Conservation (phyloP, 257 asterid genomes). For the Petunia axillaris region DNA sequence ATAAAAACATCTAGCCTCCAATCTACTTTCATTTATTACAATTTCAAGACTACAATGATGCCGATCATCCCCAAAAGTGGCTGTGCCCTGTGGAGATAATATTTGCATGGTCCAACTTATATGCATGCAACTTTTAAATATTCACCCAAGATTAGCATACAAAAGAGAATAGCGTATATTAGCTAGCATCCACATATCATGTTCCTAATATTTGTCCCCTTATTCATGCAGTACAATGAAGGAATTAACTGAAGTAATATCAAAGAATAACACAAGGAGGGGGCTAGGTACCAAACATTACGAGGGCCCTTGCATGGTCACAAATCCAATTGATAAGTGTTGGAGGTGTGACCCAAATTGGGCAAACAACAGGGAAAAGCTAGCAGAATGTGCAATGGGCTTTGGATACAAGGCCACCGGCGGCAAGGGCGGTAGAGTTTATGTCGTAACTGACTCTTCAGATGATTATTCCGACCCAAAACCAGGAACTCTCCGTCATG, state of each 20-base stretch:
- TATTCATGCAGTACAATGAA: constrained; percentile 24
- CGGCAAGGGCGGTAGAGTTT: constrained; percentile 32
- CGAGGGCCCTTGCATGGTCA: constrained; percentile 53
- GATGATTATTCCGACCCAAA: constrained; percentile 37
- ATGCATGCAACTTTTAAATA: too few relatives aligned
- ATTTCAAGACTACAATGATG: background rate
- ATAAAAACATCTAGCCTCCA: background rate
- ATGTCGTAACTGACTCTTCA: constrained; percentile 33
- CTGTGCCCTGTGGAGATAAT: too few relatives aligned
- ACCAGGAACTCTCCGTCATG: constrained; percentile 48
- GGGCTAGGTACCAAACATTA: constrained; percentile 29
- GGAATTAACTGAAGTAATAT: constrained; percentile 25
- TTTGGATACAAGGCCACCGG: constrained; percentile 45
- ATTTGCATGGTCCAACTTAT: too few relatives aligned
- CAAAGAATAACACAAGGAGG: constrained; percentile 49
- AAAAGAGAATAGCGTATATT: background rate
- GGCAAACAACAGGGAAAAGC: constrained; percentile 38
- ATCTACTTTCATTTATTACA: background rate
- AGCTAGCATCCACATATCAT: background rate
- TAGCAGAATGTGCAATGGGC: constrained; percentile 42
- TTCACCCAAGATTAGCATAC: background rate
- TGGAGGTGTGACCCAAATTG: constrained; percentile 47
- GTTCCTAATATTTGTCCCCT: constrained; percentile 17
- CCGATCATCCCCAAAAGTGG: too few relatives aligned
- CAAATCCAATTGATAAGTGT: constrained; percentile 55